Percentiles rank a stretch among this genome's conserved stretches.
phyloP scores from a whole-genome alignment of 768 basidiomycete genomes.

The Mycena galopus region DNA sequence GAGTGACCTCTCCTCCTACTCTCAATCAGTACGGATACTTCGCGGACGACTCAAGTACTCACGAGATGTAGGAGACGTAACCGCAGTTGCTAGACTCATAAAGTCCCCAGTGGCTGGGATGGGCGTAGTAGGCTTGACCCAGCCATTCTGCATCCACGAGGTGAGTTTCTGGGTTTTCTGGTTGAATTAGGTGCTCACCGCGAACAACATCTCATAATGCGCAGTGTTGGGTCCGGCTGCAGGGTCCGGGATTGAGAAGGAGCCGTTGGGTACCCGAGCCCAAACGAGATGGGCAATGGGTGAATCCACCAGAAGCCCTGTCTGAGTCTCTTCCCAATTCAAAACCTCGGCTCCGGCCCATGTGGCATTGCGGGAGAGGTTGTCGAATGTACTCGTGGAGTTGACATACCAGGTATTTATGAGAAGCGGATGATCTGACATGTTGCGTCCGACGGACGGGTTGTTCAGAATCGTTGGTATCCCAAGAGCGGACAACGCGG shows the following conservation, averaged over 20 bases:
- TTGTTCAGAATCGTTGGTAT: slow-evolving; percentile 34
- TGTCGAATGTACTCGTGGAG: slow-evolving; percentile 34
- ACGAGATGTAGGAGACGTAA: slow-evolving; percentile 36
- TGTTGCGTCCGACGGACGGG: slow-evolving; percentile 39
- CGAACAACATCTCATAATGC: slow-evolving; percentile 38
- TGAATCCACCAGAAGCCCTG: slow-evolving; percentile 29
- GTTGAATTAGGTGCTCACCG: slow-evolving; percentile 19
- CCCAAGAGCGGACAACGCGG: slow-evolving; percentile 22
- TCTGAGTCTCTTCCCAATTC: slow-evolving; percentile 34
- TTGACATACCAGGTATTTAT: slow-evolving; percentile 31
- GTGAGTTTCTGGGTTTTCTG: neutral
- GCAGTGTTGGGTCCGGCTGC: slow-evolving; percentile 38
- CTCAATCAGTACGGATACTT: neutral
- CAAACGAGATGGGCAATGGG: slow-evolving; percentile 25
- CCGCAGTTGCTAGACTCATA: slow-evolving; percentile 16
- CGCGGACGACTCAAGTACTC: neutral
- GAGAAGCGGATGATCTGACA: slow-evolving; percentile 37
- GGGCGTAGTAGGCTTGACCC: neutral
- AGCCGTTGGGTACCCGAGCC: slow-evolving; percentile 5
- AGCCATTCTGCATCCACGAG: slow-evolving; percentile 26
- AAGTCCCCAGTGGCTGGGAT: slow-evolving; percentile 27
- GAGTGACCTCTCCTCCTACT: slow-evolving; percentile 42
- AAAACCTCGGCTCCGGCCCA: slow-evolving; percentile 1
- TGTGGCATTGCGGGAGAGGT: slow-evolving; percentile 27
- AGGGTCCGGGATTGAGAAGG: slow-evolving; percentile 36